Evolutionary conservation across 202 grass and related monocot genomes (phyloP), one percentile per base, ranked within the genome.

Genomic region (Digitaria exilis): DNA sequence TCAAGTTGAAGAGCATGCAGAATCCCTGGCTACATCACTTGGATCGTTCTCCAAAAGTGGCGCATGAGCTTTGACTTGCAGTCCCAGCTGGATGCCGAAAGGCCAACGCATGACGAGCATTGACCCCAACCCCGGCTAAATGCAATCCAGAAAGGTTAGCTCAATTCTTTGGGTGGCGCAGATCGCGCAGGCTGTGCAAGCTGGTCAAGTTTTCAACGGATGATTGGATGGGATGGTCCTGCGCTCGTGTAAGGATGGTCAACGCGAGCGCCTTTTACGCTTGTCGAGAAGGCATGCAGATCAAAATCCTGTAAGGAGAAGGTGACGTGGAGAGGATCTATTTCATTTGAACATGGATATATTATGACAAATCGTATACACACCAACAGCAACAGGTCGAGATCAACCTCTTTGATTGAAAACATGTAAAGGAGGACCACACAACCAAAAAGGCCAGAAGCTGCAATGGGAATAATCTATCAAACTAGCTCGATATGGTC

Each of bases 21-120:
- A 46, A n/a, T n/a, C n/a, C n/a, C n/a, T n/a, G n/a, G n/a, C n/a
- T n/a, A n/a, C n/a, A n/a, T n/a, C n/a, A n/a, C n/a, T n/a, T n/a
- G n/a, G n/a, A n/a, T n/a, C n/a, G n/a, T n/a, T n/a, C n/a, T n/a
- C n/a, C 44, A 32, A 82, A 82, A 65, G 65, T 82, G 79, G 44
- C 55, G 26, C 81, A 62, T 15, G 57, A 75, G 57, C 41, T 76
- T 75, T 61, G 69, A 76, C 69, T 19, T 49, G 21, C 21, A 30
- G 56, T 43, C 57, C 42, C 56, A 49, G 56, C 46, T 5, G 50
- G 80, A 74, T 25, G 41, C 22, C 15, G 17, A 43, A 74, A 65
- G 46, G 56, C 28, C 59, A 52, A 30, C 19, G 24, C 4, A 35
- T 44, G 50, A 35, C 48, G 72, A 32, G 35, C 75, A 18, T 78